Evolutionary conservation across 139 green algal species (phyloP).

Genomic region (Spirogloea muscicola): DNA sequence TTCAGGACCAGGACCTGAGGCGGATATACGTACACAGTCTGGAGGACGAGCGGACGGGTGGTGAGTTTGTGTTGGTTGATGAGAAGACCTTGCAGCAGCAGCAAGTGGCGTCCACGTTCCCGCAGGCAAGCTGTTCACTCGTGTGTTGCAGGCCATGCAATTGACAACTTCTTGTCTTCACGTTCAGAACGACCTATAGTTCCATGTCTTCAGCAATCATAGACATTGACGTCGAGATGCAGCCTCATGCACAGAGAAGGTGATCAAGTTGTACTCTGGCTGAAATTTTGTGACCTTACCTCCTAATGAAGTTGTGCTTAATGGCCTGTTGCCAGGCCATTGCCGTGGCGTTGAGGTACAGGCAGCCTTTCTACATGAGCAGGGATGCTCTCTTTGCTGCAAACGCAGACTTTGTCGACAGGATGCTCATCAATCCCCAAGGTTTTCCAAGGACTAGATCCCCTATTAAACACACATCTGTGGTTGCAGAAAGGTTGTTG

Average conservation of each 20-base stretch:
- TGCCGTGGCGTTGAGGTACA: conserved; percentile 8
- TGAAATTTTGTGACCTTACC: not conserved
- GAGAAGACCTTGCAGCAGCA: not conserved
- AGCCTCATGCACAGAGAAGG: too few relatives aligned
- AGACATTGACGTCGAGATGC: too few relatives aligned
- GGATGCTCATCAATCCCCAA: conserved; percentile 27
- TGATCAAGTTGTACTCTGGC: too few relatives aligned
- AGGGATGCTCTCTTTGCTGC: not conserved
- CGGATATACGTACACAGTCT: not conserved
- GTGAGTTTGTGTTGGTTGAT: not conserved
- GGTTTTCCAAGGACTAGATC: too few relatives aligned
- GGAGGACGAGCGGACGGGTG: not conserved
- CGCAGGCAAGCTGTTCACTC: not conserved
- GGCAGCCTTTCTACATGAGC: conserved; percentile 3
- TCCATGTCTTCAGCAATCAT: too few relatives aligned
- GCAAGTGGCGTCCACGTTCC: not conserved
- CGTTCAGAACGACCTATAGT: too few relatives aligned
- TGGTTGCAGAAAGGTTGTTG: too few relatives aligned
- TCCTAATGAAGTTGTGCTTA: not conserved
- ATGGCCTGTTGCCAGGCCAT: too few relatives aligned
- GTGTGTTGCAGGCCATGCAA: not conserved
- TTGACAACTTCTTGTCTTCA: too few relatives aligned
- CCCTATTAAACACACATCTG: too few relatives aligned
- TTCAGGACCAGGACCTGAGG: not conserved
- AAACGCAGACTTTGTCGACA: conserved; percentile 6